These are phyloP conservation scores for Canna indica DNA, from an alignment of 176 grass and related monocot species.

Conservation along the genomic window DNA sequence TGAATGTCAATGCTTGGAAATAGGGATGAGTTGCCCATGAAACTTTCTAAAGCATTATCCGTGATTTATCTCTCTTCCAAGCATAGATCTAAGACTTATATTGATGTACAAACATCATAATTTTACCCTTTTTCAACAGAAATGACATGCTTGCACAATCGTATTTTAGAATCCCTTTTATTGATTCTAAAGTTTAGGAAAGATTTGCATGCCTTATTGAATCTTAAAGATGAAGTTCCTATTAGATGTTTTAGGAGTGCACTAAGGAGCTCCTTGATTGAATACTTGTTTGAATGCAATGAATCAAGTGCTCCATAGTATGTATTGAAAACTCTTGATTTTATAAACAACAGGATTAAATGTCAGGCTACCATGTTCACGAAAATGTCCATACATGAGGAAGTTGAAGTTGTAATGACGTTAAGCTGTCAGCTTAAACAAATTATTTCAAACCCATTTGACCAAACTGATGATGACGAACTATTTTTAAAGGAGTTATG, in stretches of 20 bases:
- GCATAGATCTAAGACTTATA: conserved; percentile 19
- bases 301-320: conserved; percentile 24
- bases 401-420: conserved; percentile 31
- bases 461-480: neutral
- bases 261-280: conserved; percentile 34
- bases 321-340: conserved; percentile 19
- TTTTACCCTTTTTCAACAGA: conserved; percentile 27
- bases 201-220: conserved; percentile 19
- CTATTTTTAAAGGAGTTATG: conserved; percentile 6
- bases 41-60: conserved; percentile 30
- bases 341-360: conserved; percentile 23
- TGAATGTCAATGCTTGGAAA: conserved; percentile 7
- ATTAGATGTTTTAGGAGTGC: conserved; percentile 7
- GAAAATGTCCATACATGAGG: conserved; percentile 24
- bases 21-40: conserved; percentile 22
- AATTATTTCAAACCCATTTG: conserved; percentile 8
- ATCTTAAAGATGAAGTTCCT: conserved; percentile 23
- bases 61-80: conserved; percentile 26
- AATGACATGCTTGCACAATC: conserved; percentile 18
- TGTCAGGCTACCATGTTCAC: too few relatives aligned
- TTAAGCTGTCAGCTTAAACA: conserved; percentile 30
- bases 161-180: conserved; percentile 25
- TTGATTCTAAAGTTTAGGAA: conserved; percentile 18
- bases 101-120: conserved; percentile 16
- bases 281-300: conserved; percentile 33